phyloP scores from a whole-genome alignment of 163 green algal species.

The Prototheca stagnorum region DNA sequence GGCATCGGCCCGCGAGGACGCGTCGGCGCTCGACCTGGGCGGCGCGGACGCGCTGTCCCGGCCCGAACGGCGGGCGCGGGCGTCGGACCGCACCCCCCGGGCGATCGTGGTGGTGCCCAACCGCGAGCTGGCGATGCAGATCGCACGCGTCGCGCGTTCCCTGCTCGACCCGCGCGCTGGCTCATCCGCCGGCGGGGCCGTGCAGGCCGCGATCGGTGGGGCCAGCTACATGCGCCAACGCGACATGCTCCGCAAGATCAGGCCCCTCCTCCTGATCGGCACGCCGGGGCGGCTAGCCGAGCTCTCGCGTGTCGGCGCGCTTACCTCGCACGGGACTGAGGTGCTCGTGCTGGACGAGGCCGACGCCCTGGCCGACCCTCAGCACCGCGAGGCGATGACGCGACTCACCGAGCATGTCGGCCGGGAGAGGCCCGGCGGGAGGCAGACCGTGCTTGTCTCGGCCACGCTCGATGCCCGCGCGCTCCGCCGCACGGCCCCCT shows the following conservation, averaged over 20 bases:
- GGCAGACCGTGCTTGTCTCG: slow-evolving; percentile 68
- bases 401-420: slow-evolving; percentile 31
- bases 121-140: slow-evolving; percentile 96
- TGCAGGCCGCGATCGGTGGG: slow-evolving; percentile 92
- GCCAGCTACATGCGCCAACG: slow-evolving; percentile 63
- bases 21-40: too few species aligned
- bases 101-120: slow-evolving; percentile 66
- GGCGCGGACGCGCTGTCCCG: too few species aligned
- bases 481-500: slow-evolving; percentile 26
- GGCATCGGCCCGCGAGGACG: background rate
- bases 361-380: slow-evolving; percentile 71
- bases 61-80: too few species aligned
- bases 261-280: slow-evolving; percentile 82
- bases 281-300: slow-evolving; percentile 81
- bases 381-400: slow-evolving; percentile 69
- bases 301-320: slow-evolving; percentile 39
- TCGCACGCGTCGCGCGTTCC: slow-evolving; percentile 54
- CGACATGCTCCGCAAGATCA: slow-evolving; percentile 45
- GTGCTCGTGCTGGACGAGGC: slow-evolving; percentile 76
- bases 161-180: slow-evolving; percentile 41
- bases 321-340: slow-evolving; percentile 10
- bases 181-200: slow-evolving; percentile 24
- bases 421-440: slow-evolving; percentile 29
- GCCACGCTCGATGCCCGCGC: slow-evolving; percentile 58
- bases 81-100: background rate